phyloP scores from a whole-genome alignment of 78 protist species.

The Goniomonas avonlea region DNA sequence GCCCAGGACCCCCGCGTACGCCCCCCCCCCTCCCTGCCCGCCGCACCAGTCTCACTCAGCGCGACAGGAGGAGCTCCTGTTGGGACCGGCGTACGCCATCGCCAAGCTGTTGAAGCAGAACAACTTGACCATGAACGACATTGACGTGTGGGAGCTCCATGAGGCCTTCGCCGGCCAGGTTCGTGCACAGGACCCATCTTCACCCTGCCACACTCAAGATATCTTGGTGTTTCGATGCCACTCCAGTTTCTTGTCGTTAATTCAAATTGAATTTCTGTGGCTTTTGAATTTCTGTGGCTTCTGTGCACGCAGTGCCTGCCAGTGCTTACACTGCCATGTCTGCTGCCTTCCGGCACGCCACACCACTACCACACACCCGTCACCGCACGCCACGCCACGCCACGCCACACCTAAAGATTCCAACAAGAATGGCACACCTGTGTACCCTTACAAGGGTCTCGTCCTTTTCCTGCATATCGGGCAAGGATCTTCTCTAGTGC shows the following conservation, averaged over 20 bases:
- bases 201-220: not conserved
- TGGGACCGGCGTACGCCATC: slow-evolving; percentile 58
- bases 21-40: too few relatives aligned
- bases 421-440: not conserved
- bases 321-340: not conserved
- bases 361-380: not conserved
- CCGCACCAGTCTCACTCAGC: too few relatives aligned
- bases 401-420: not conserved
- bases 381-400: not conserved
- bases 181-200: not conserved
- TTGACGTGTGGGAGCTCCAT: slow-evolving; percentile 65
- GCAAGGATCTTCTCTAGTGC: not conserved
- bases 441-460: not conserved
- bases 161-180: slow-evolving; percentile 77
- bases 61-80: slow-evolving; percentile 55
- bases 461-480: not conserved
- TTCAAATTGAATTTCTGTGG: not conserved
- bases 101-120: not conserved
- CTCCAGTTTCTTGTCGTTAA: too few relatives aligned
- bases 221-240: not conserved
- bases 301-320: not conserved
- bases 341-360: not conserved
- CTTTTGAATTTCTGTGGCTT: not conserved
- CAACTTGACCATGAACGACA: slow-evolving; percentile 40
- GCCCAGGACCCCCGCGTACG: slow-evolving; percentile 48